Evolutionary conservation across 1,139 yeast genomes (phyloP).

Genomic region (Suhomyces maxii): DNA sequence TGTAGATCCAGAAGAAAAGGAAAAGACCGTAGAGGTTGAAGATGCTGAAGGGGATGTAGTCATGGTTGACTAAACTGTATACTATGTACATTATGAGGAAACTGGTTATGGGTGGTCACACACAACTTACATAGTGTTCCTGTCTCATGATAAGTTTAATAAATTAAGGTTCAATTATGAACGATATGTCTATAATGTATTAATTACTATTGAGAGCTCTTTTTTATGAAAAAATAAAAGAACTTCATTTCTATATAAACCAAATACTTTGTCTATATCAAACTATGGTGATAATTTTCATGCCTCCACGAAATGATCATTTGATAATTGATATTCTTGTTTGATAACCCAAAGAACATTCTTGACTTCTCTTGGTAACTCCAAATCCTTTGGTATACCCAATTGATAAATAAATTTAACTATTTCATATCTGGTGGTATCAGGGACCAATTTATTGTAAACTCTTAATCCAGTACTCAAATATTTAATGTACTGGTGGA

Average conservation of each 20-base stretch:
- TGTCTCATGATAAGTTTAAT: too few species aligned
- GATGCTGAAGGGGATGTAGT: constrained; percentile 20
- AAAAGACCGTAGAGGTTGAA: constrained; percentile 11
- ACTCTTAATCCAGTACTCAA: constrained; percentile 32
- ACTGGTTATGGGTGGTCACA: too few species aligned
- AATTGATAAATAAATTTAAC: constrained; percentile 25
- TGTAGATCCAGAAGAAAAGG: not conserved
- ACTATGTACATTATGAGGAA: constrained; percentile 4
- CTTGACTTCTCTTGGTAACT: constrained; percentile 27
- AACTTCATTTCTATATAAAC: too few species aligned
- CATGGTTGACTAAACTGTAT: constrained; percentile 17
- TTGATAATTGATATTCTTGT: not conserved
- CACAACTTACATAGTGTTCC: too few species aligned
- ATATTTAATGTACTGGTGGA: constrained; percentile 21
- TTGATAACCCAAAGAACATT: constrained; percentile 36
- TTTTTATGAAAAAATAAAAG: too few species aligned
- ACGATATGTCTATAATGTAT: too few species aligned
- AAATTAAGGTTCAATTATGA: too few species aligned
- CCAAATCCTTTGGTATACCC: constrained; percentile 24
- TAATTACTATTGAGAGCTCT: too few species aligned
- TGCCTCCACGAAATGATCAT: too few species aligned
- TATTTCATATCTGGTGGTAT: constrained; percentile 30
- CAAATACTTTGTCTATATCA: too few species aligned
- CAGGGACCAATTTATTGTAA: constrained; percentile 28
- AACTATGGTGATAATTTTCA: too few species aligned